A percentile compares a stretch with the other conserved stretches of the same genome.
phyloP scores from a whole-genome alignment of 1,284 basidiomycete species.

The Mycena citricolor region DNA sequence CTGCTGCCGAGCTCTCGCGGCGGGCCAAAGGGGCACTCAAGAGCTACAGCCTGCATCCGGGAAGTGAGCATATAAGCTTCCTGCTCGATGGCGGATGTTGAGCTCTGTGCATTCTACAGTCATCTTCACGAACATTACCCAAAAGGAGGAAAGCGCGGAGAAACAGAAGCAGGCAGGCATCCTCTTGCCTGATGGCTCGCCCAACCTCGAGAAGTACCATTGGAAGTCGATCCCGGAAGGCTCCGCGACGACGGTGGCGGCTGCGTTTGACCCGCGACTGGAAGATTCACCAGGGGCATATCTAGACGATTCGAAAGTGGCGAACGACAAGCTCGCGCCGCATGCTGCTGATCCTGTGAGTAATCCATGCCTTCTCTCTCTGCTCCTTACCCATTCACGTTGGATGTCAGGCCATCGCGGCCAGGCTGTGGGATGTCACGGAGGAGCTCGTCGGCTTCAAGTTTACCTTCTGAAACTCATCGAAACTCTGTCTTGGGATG shows the following conservation, averaged over 20 bases:
- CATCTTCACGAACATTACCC: slow-evolving; percentile 1
- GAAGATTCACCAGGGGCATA: slow-evolving; percentile 5
- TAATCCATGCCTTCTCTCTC: background rate
- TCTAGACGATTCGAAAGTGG: background rate
- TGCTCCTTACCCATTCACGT: no score
- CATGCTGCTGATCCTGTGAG: slow-evolving; percentile 4
- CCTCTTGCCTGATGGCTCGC: background rate
- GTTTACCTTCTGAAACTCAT: background rate
- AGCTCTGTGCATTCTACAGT: no score
- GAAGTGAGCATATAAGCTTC: background rate
- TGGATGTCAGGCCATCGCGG: background rate
- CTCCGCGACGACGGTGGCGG: slow-evolving; percentile 3
- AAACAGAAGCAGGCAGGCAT: background rate
- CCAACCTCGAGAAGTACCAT: background rate
- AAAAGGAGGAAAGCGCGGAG: no score
- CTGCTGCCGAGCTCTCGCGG: background rate
- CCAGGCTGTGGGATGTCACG: background rate
- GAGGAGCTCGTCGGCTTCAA: background rate
- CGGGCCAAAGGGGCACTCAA: background rate
- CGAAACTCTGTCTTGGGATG: no score
- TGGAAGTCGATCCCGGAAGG: slow-evolving; percentile 5
- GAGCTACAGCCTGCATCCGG: slow-evolving; percentile 4
- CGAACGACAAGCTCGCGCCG: slow-evolving; percentile 3
- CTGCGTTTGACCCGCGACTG: slow-evolving; percentile 11
- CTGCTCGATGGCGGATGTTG: no score